Evolutionary conservation across 768 basidiomycete genomes (phyloP), one percentile per base, ranked within the genome.

Genomic region (Rhizopogon vinicolor): DNA sequence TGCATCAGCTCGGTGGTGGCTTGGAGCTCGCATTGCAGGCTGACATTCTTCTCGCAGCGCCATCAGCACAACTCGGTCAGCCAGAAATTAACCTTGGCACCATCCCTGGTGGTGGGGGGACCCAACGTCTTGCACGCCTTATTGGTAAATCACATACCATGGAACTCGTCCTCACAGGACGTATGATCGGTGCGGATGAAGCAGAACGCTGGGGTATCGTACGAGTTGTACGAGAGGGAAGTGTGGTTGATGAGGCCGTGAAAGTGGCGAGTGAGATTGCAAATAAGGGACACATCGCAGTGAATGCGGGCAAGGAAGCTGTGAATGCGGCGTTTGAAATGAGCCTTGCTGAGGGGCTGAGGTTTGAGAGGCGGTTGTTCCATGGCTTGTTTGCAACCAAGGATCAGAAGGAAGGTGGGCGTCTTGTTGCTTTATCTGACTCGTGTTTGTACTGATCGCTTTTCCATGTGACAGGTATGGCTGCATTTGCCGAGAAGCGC

Each of bases 11-110:
- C 58, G 96, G 96, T 9, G 96, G 96, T 40, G 96, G 96, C 39
- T 96, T 95, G 65, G 96, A 99, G 70, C 84, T 99, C 22, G 96
- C 96, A 5, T 82, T 98, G 60, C 93, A 93, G 85, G 91, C 92
- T 70, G 96, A 98, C 74, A 93, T 98, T 69, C 87, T 98, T 65
- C 84, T 97, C 48, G 92, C 87, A 16, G 89, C 93, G 5, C 89
- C 92, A 2, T 91, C 82, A 9, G 96, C 96, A 16, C 85, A 85
- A 62, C 97, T 99, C 62, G 93, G 93, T 16, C 96, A 97, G 68
- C 96, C 96, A 16, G 96, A 98, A 69, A 93, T 99, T 71, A 94
- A 91, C 66, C 80, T 98, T 31, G 96, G 94, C 52, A 86, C 92
- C 58, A 97, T 98, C 66, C 94, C 95, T 14, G 95, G 95, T 3